Evolutionary conservation across 768 basidiomycete species (phyloP).

Genomic region (Lentinus brumalis): DNA sequence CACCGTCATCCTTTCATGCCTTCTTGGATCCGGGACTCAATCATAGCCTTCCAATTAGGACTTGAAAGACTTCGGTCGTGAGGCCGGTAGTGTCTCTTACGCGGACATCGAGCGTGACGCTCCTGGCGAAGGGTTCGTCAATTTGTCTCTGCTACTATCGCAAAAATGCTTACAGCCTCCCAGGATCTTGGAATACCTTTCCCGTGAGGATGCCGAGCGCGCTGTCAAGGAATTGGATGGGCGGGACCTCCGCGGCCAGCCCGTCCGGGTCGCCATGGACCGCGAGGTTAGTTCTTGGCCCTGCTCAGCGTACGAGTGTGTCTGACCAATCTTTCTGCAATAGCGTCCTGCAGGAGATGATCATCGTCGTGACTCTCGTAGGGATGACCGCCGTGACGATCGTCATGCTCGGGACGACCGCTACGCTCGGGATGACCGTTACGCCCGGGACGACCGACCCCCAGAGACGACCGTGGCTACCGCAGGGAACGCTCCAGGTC

Average conservation of each 20-base stretch:
- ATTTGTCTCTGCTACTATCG: neutral
- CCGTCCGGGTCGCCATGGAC: constrained; percentile 70
- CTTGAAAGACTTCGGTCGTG: constrained; percentile 95
- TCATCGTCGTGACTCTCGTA: constrained; percentile 51
- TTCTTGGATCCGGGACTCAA: constrained; percentile 20
- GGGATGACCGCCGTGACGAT: constrained; percentile 39
- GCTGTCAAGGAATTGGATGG: constrained; percentile 88
- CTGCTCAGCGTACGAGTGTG: neutral
- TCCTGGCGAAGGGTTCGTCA: constrained; percentile 82
- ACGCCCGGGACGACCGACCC: constrained; percentile 58
- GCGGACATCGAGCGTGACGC: constrained; percentile 91
- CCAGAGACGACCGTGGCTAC: constrained; percentile 50
- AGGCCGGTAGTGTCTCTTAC: constrained; percentile 90
- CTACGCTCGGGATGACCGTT: constrained; percentile 56
- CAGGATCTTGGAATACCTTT: constrained; percentile 90
- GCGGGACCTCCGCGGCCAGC: constrained; percentile 83
- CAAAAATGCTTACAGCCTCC: neutral
- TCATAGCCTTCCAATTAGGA: constrained; percentile 60
- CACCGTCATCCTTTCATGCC: constrained; percentile 20
- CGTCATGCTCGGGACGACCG: constrained; percentile 45
- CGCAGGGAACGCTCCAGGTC: constrained; percentile 86
- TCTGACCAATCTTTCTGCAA: neutral
- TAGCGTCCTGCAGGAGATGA: constrained; percentile 73
- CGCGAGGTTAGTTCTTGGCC: constrained; percentile 50
- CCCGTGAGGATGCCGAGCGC: constrained; percentile 87